Evolutionary conservation across 2,329 filamentous ascomycete species (phyloP), one percentile per base, ranked within the genome.

Genomic region (Fusarium ambrosium): DNA sequence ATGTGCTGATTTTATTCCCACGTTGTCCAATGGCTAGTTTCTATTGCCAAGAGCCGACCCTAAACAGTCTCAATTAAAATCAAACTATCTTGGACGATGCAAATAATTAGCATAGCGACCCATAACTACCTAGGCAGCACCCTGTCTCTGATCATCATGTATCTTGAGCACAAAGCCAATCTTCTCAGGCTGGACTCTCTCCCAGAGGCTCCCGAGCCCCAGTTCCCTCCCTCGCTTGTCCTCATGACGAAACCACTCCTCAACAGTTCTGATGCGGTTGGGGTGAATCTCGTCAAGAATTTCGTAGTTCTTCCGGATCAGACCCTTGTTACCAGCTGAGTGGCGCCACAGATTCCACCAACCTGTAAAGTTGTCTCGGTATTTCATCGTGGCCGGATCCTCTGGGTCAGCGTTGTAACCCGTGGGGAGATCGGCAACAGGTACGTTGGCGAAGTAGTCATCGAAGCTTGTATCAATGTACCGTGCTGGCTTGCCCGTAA

Each of bases 101-200:
- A 10, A 20, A 5, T 11, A 20, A 11, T 10, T 11, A 20, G 10
- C 39, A 41, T 20, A 10, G 39, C 18, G n/a, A 3, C 39, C n/a
- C 18, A 41, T 11, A 41, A 41, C n/a, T 20, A 41, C 24, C 24
- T 27, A 27, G 18, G 39, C 39, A 20, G 39, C 39, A 6, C 39
- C 39, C 18, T 41, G 39, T 41, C 39, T 41, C 39, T 41, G 39
- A 10, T 41, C 20, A 9, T 48, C 62, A 8, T 64, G 62, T 9
- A 64, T 2, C 62, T 64, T 59, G 20, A 64, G 62, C 11, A 59
- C 62, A 48, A 59, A 18, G 37, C 48, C 51, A 34, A 64, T 58
- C 5, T 58, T 64, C 37, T 64, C 62, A 10, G 62, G 62, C 51
- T 64, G 62, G 4, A 62, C 34, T 58, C 55, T 36, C 55, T 58